Evolutionary conservation across 2,329 filamentous ascomycete species (phyloP).

Genomic region (Cadophora luteo-olivacea): DNA sequence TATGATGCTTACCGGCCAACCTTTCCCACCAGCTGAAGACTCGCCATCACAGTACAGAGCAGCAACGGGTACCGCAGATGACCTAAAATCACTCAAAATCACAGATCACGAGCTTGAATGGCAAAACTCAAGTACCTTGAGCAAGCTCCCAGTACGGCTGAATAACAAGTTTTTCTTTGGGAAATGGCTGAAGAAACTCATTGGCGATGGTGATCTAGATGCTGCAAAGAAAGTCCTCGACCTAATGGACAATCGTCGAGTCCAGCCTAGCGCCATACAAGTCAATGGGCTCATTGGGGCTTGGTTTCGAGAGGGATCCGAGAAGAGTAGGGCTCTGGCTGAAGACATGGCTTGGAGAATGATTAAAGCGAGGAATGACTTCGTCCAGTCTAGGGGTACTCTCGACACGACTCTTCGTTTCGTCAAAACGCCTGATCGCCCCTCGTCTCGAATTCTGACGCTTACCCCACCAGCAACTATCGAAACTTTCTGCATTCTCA

Average conservation of each 20-base stretch:
- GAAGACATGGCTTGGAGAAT: conserved; percentile 78
- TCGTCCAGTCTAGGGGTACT: conserved; percentile 55
- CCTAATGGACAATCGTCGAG: conserved; percentile 74
- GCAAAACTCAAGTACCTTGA: conserved; percentile 45
- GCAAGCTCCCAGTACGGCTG: conserved; percentile 57
- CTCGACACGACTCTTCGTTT: conserved; percentile 8
- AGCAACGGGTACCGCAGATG: conserved; percentile 19
- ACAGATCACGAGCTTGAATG: conserved; percentile 46
- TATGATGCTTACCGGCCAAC: conserved; percentile 69
- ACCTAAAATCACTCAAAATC: conserved; percentile 33
- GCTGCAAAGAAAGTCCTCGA: conserved; percentile 76
- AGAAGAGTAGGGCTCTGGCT: conserved; percentile 62
- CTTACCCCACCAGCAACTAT: conserved; percentile 67
- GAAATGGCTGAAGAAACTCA: conserved; percentile 86
- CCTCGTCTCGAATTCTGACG: conserved; percentile 45
- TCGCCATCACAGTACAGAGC: conserved; percentile 36
- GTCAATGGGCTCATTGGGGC: conserved; percentile 84
- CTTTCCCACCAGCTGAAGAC: conserved; percentile 29
- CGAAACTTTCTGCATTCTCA: conserved; percentile 79
- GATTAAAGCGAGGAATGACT: conserved; percentile 71
- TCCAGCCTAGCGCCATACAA: conserved; percentile 74
- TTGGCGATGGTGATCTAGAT: conserved; percentile 73
- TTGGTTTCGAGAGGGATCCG: conserved; percentile 70
- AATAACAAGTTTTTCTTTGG: conserved; percentile 83
- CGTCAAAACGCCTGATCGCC: conserved; percentile 27